Base-by-base conservation (phyloP, 371 early-diverging fungal genomes). In the Circinella minor region DNA sequence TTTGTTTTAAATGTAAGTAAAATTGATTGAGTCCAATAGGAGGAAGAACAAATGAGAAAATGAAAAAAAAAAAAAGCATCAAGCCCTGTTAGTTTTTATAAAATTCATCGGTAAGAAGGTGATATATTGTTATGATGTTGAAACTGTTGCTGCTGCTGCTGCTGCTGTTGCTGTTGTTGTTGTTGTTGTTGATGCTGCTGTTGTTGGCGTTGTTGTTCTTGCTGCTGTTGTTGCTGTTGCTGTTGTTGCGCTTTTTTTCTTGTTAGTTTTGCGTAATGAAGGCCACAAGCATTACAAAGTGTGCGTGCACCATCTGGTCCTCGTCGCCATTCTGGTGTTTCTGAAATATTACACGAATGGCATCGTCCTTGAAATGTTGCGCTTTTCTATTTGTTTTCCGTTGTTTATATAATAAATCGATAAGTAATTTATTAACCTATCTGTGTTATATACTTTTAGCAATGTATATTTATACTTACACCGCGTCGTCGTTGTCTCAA, bases 281-380 rank as follows among this genome's bases (percentile, higher is more conserved):
- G 63, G 20, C 91, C 91, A 65, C 91, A 91, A 10, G 89, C 88
- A 76, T 91, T 91, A 62, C 91, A 91, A 4, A 91, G 72, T 1
- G 89, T 90, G 36, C 86, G 79, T 7, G 91, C 88, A 5, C 91
- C 91, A 71, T 87, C 82, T 11, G 90, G 91, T 14, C 91, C 91
- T 51, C 91, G 84, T 62, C 91, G 79, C 91, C 91, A 91, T 76
- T 87, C 89, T 14, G 91, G 90, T 14, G 91, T 91, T 51, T 86
- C 84, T n/a, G 86, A 82, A 55, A 84, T 82, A 69, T 84, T 81
- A 72, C 91, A 91, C 37, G 86, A 84, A 55, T 87, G 85, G 47
- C 89, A 88, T 46, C 81, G 78, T 17, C 83, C 84, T 69, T 82
- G 86, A 36, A 83, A 81, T 10, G 77, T 77, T 3, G 80, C 67